A percentile compares a stretch with the other conserved stretches of the same genome.
phyloP scores from a whole-genome alignment of 306 rosid genomes.

The Pterocarpus santalinus region DNA sequence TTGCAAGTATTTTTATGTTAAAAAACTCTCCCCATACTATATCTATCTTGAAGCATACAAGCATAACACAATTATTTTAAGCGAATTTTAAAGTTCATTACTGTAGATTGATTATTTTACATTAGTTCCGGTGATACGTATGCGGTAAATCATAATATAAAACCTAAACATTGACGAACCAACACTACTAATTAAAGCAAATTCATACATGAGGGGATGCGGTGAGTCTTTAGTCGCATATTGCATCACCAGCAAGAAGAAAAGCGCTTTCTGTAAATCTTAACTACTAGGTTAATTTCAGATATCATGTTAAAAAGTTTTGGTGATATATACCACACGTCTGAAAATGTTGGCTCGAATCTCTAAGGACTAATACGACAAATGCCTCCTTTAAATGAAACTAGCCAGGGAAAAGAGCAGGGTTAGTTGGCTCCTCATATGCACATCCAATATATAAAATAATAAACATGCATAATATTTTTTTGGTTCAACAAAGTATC shows the following conservation, averaged over 20 bases:
- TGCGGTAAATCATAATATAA: background rate
- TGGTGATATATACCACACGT: background rate
- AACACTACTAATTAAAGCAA: background rate
- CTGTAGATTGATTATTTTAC: too few species aligned
- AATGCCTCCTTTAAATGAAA: background rate
- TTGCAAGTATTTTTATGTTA: too few species aligned
- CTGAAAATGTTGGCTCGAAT: background rate
- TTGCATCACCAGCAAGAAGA: background rate
- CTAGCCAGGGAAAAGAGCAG: background rate
- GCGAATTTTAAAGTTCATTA: too few species aligned
- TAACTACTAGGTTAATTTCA: background rate
- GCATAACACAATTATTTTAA: too few species aligned
- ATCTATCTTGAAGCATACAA: too few species aligned
- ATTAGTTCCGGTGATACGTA: too few species aligned
- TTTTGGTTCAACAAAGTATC: background rate
- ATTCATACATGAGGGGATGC: background rate
- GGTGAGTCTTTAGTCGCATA: background rate
- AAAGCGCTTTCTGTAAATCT: background rate
- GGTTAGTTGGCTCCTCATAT: background rate
- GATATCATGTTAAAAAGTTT: background rate
- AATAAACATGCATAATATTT: background rate
- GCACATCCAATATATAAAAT: slow-evolving; percentile 7
- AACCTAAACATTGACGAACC: background rate
- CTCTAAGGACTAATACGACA: background rate
- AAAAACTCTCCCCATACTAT: too few species aligned